These are phyloP conservation scores for Cichorium intybus DNA, from an alignment of 140 eudicot species.

Conservation along the genomic window DNA sequence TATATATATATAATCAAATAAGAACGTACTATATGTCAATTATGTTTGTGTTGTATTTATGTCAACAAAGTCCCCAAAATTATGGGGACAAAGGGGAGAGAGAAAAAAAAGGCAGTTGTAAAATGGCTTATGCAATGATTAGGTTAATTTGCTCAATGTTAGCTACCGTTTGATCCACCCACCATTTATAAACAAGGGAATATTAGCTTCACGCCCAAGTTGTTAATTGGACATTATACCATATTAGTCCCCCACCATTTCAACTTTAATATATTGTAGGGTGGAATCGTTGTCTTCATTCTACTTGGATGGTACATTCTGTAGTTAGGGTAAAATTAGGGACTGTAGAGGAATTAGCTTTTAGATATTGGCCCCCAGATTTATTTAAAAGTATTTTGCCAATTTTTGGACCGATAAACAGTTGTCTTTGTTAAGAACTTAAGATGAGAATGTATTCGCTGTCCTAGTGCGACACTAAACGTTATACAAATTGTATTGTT, in stretches of 20 bases:
- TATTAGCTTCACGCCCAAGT: slow-evolving; percentile 30
- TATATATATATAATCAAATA: too few species aligned
- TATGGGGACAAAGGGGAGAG: neutral
- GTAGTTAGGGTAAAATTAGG: neutral
- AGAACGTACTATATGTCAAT: slow-evolving; percentile 8
- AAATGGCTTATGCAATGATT: slow-evolving; percentile 29
- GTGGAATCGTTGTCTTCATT: neutral
- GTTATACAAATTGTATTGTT: too few species aligned
- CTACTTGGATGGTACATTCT: neutral
- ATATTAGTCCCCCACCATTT: slow-evolving; percentile 23
- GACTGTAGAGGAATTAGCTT: neutral
- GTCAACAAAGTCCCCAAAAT: neutral
- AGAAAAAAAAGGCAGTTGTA: neutral
- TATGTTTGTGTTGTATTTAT: slow-evolving; percentile 1
- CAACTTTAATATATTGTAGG: slow-evolving; percentile 25
- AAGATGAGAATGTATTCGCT: too few species aligned
- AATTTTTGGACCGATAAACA: too few species aligned
- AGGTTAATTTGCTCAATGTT: slow-evolving; percentile 8
- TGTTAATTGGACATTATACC: slow-evolving; percentile 29
- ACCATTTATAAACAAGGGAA: slow-evolving; percentile 20
- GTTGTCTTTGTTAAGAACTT: too few species aligned
- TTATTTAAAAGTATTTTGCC: too few species aligned
- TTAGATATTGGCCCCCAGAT: neutral
- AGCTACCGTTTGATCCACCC: slow-evolving; percentile 37
- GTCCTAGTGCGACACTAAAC: too few species aligned